Evolutionary conservation across 176 grass and related monocot genomes (phyloP), one percentile per base, ranked within the genome.

Genomic region (Tuctoria greenei): DNA sequence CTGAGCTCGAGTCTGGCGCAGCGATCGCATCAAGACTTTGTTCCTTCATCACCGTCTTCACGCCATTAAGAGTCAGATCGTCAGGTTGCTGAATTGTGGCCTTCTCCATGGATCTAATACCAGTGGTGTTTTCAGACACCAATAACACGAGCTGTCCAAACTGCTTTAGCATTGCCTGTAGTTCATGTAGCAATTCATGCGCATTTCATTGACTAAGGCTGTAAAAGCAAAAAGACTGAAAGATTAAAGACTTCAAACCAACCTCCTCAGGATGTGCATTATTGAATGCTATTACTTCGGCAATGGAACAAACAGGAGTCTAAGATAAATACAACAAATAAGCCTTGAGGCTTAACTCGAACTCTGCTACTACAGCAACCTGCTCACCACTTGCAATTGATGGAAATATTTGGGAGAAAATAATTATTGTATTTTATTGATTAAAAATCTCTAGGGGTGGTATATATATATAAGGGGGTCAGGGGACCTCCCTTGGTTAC

Each of bases 231-330:
- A 21, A 21, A n/a, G 6, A 21, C 20, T 21, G n/a, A 12, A n/a
- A 28, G 6, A 20, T 10, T 11, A 7, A 49, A 31, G 15, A 12
- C 0, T 37, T 9, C 2, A 23, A 73, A 17, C 34, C 52, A 15
- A 89, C 92, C 84, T 87, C 81, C 12, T 61, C 43, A 0, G 27
- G 64, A 61, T 96, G 78, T 11, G 77, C 79, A 0, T 83, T 63
- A 59, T 96, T 89, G 86, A 96, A 96, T 5, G 69, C 86, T 80
- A 92, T 96, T 49, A 87, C 34, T 8, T 96, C 84, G 4, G 83
- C 70, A 20, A 92, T 77, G 9, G 89, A 92, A 5, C 26, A 73
- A 5, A 96, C 84, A 1, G 89, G 89, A 16, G 89, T 87, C 18
- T 23, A 55, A 0, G 78, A 18, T 34, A 96, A 74, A 11, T 87